Conservation (phyloP, 352 stramenopile species). For the Elongisporangium prolatum region DNA sequence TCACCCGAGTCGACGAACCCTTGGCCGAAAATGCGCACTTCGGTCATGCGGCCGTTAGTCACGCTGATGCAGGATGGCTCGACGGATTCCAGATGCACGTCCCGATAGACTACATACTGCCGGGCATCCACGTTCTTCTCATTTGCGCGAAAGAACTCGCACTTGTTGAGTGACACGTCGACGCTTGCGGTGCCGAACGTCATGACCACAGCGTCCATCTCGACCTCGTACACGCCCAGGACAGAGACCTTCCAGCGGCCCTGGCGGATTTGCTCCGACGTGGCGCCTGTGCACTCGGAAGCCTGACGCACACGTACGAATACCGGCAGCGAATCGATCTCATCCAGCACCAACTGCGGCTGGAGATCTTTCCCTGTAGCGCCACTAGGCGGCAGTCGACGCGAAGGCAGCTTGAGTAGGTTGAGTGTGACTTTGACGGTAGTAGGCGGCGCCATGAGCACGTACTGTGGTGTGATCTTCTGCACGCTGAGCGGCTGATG, state of each 20-base stretch:
- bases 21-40: constrained; percentile 48
- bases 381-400: constrained; percentile 1
- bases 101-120: constrained; percentile 45
- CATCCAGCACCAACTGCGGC: constrained; percentile 16
- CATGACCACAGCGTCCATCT: constrained; percentile 53
- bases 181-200: constrained; percentile 41
- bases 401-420: constrained; percentile 39
- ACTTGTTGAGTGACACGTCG: constrained; percentile 49
- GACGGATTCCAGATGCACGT: constrained; percentile 33
- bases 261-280: constrained; percentile 48
- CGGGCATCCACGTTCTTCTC: constrained; percentile 30
- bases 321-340: constrained; percentile 44
- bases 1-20: constrained; percentile 64
- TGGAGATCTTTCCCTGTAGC: not conserved
- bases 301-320: constrained; percentile 49
- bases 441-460: constrained; percentile 47
- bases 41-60: constrained; percentile 44
- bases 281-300: constrained; percentile 39
- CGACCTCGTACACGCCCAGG: constrained; percentile 50
- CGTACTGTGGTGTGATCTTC: constrained; percentile 47
- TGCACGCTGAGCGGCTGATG: constrained; percentile 47
- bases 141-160: constrained; percentile 42
- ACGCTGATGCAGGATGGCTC: constrained; percentile 61
- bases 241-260: constrained; percentile 51
- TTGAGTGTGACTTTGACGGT: constrained; percentile 44